phyloP scores from a whole-genome alignment of 306 rosid species.

The Cucurbita moschata region DNA sequence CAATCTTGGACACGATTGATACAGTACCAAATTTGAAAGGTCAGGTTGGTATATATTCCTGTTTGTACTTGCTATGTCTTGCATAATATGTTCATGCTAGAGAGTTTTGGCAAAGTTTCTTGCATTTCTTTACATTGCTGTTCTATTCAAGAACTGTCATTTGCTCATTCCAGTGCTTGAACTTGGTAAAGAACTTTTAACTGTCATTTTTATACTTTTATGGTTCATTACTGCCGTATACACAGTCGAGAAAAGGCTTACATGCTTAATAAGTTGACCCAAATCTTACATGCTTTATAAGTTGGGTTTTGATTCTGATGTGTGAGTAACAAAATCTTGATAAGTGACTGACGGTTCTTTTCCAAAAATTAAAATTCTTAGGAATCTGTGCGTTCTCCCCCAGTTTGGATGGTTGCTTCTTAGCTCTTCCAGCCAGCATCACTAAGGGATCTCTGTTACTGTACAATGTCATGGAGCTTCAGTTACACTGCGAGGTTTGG shows the following conservation, averaged over 20 bases:
- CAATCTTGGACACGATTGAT: slow-evolving; percentile 74
- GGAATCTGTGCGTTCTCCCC: slow-evolving; percentile 89
- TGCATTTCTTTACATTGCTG: neutral
- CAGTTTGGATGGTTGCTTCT: slow-evolving; percentile 62
- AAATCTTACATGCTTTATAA: neutral
- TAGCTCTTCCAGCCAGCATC: slow-evolving; percentile 89
- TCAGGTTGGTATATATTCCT: slow-evolving; percentile 23
- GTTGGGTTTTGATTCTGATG: neutral
- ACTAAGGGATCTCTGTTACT: slow-evolving; percentile 66
- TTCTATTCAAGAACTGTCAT: neutral
- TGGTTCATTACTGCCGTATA: neutral
- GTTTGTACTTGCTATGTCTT: neutral
- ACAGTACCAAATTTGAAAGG: slow-evolving; percentile 78
- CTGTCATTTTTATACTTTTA: neutral
- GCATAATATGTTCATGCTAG: slow-evolving; percentile 10
- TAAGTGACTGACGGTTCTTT: neutral
- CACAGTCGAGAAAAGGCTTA: neutral
- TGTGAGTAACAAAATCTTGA: neutral
- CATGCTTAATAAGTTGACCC: neutral
- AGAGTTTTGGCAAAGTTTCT: neutral
- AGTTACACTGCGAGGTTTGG: slow-evolving; percentile 84
- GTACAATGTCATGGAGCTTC: slow-evolving; percentile 77
- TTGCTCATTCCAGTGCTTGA: neutral
- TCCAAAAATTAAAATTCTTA: slow-evolving; percentile 4
- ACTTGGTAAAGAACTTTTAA: neutral